phyloP scores from a whole-genome alignment of 169 alveolate species.

The Perkinsus chesapeaki region DNA sequence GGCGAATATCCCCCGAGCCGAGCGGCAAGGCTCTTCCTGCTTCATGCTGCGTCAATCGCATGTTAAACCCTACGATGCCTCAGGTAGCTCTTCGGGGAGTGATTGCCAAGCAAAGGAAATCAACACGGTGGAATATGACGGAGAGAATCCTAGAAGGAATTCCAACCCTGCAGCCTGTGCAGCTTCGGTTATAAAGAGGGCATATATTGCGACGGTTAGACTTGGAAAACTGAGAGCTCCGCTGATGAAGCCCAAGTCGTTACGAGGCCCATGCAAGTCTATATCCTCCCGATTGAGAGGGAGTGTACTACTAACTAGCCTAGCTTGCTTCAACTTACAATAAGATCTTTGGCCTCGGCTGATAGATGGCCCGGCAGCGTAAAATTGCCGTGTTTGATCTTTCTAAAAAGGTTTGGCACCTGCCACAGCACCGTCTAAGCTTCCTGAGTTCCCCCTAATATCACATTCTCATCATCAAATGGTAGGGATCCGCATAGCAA shows the following conservation, averaged over 20 bases:
- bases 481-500: constrained; percentile 94
- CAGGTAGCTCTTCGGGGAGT: background rate
- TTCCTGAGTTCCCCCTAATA: background rate
- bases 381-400: constrained; percentile 72
- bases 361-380: constrained; percentile 75
- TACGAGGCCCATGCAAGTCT: background rate
- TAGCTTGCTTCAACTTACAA: constrained; percentile 24
- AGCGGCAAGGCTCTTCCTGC: too few species aligned
- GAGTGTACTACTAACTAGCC: background rate
- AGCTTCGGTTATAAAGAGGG: too few species aligned
- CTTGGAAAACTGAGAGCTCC: too few species aligned
- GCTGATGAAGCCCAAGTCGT: background rate
- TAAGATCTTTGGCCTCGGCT: constrained; percentile 66
- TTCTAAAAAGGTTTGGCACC: constrained; percentile 61
- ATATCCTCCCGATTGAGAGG: background rate
- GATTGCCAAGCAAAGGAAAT: background rate
- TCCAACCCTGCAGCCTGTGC: background rate
- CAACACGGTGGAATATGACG: background rate
- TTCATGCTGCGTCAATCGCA: constrained; percentile 17
- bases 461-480: constrained; percentile 80
- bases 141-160: background rate
- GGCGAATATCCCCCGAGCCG: too few species aligned
- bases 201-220: too few species aligned
- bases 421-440: background rate
- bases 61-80: background rate